phyloP scores from a whole-genome alignment of 768 basidiomycete genomes.

The Suillus ampliporus region DNA sequence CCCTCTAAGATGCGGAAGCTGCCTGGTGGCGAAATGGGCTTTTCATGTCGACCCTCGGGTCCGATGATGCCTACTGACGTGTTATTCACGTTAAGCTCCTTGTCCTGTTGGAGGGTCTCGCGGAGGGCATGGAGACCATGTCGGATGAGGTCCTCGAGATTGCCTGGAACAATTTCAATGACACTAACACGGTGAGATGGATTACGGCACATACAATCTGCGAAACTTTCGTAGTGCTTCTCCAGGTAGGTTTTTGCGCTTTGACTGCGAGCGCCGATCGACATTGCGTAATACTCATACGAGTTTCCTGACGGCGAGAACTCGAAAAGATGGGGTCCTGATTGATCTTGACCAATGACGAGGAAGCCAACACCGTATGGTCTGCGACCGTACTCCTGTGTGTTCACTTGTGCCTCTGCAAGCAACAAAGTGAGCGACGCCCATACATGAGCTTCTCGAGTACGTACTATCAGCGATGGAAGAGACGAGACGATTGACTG shows the following conservation, averaged over 20 bases:
- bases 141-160: constrained; percentile 84
- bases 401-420: constrained; percentile 96
- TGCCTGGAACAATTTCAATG: constrained; percentile 50
- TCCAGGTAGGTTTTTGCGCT: constrained; percentile 99
- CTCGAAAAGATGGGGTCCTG: constrained; percentile 97
- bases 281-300: constrained; percentile 98
- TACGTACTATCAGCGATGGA: constrained; percentile 93
- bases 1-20: constrained; percentile 90
- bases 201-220: constrained; percentile 66
- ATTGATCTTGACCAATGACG: constrained; percentile 93
- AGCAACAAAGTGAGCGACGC: constrained; percentile 10
- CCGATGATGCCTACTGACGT: constrained; percentile 96
- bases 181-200: not conserved
- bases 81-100: constrained; percentile 91
- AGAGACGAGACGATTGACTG: constrained; percentile 91
- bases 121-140: constrained; percentile 95
- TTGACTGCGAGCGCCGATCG: constrained; percentile 97
- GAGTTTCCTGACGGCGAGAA: constrained; percentile 98
- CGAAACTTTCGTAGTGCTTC: constrained; percentile 88
- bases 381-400: constrained; percentile 95
- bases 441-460: not conserved
- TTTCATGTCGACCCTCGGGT: constrained; percentile 65
- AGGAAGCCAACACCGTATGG: constrained; percentile 99
- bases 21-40: constrained; percentile 53
- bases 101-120: constrained; percentile 98